Conservation (phyloP, 805 yeast species). For the Barnettozyma californica region DNA sequence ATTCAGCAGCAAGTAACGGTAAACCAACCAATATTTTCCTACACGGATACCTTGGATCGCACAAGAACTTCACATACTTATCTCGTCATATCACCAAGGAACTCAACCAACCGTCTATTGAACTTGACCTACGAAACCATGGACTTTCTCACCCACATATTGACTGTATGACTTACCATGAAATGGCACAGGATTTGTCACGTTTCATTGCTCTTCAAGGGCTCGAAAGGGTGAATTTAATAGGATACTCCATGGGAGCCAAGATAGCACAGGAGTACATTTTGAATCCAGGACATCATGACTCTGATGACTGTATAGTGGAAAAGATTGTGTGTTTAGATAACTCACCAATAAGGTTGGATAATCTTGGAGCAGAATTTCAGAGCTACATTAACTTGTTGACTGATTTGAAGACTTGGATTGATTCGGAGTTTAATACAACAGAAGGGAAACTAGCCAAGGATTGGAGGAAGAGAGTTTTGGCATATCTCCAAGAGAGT, state of each 20-base stretch:
- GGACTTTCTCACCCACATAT: constrained; percentile 46
- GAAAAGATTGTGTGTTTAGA: constrained; percentile 42
- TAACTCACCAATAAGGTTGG: constrained; percentile 34
- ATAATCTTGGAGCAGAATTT: constrained; percentile 30
- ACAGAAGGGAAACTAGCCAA: background rate
- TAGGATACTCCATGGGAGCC: constrained; percentile 63
- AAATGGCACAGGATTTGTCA: constrained; percentile 18
- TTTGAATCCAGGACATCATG: constrained; percentile 25
- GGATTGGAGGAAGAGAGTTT: constrained; percentile 3
- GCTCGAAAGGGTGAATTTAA: constrained; percentile 28
- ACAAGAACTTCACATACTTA: constrained; percentile 36
- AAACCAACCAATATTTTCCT: constrained; percentile 37
- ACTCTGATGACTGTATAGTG: constrained; percentile 22
- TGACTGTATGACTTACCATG: constrained; percentile 30
- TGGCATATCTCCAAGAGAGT: constrained; percentile 8
- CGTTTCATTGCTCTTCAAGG: constrained; percentile 13
- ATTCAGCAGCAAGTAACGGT: background rate
- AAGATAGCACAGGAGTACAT: constrained; percentile 46
- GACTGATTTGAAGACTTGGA: constrained; percentile 9
- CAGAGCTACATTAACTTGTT: constrained; percentile 5
- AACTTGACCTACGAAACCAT: constrained; percentile 48
- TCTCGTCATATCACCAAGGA: constrained; percentile 31
- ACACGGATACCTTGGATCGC: constrained; percentile 53
- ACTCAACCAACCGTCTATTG: constrained; percentile 33
- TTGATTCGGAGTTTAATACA: background rate